Conservation (phyloP, 164 flowering plant species). For the grape (Vitis vinifera) region DNA sequence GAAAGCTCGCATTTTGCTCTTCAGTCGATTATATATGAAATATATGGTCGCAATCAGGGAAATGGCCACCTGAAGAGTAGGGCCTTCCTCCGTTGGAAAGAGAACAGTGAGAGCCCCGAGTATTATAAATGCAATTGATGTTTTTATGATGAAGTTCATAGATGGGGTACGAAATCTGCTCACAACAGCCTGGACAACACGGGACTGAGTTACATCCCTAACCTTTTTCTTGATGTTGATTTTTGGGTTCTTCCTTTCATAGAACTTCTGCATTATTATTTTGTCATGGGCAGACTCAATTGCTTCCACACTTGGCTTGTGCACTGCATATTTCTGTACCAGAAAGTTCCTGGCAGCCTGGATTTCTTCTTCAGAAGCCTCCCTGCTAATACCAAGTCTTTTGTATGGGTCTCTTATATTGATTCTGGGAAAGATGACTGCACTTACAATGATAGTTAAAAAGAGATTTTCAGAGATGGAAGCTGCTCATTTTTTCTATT, state of each 20-base stretch:
- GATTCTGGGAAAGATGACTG: conserved; percentile 78
- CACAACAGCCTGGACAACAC: conserved; percentile 58
- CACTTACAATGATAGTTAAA: conserved; percentile 19
- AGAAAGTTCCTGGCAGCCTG: conserved; percentile 92
- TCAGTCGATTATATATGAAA: conserved; percentile 75
- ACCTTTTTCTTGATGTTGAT: conserved; percentile 81
- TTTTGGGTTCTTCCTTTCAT: conserved; percentile 85
- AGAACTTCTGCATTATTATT: conserved; percentile 91
- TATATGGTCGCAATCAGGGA: conserved; percentile 73
- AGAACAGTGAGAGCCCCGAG: conserved; percentile 86
- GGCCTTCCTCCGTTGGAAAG: conserved; percentile 96
- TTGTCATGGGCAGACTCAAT: conserved; percentile 98
- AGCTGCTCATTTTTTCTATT: no score
- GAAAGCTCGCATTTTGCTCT: conserved; percentile 68
- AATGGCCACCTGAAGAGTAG: conserved; percentile 93
- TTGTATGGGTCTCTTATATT: conserved; percentile 85
- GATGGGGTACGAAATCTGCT: conserved; percentile 81
- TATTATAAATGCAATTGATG: conserved; percentile 53
- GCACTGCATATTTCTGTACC: conserved; percentile 72
- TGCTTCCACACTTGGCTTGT: conserved; percentile 87
- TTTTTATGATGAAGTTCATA: conserved; percentile 58
- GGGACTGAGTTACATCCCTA: conserved; percentile 69
- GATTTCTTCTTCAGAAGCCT: conserved; percentile 95
- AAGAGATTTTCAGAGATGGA: background rate
- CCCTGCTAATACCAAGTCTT: conserved; percentile 87